Evolutionary conservation across 495 filamentous ascomycete genomes (phyloP), one percentile per base, ranked within the genome.

Genomic region (Xylaria scruposa): DNA sequence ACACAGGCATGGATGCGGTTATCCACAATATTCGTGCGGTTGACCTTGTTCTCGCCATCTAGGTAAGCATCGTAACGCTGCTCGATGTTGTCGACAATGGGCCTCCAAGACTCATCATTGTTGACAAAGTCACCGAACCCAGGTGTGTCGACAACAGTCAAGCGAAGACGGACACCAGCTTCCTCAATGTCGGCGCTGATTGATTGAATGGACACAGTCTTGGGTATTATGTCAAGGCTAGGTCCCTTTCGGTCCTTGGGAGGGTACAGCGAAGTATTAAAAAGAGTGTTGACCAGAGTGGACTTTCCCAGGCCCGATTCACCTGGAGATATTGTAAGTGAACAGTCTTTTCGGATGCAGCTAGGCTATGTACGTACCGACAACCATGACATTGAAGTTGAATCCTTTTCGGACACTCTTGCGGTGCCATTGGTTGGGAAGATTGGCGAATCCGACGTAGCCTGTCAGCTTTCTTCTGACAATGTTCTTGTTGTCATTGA

Each of bases 331-430:
- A 51, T 51, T 44, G 73, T 71, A 72, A 78, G 75, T 29, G 60
- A 40, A 67, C 69, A 44, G 21, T 21, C 49, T 0, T 17, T 42
- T 13, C 24, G 49, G 29, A 73, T 31, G 12, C 10, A 3, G 15
- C 8, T 33, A 54, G 10, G 58, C 44, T 12, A 36, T 68, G 67
- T 53, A 88, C 87, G 72, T 87, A 99, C 96, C 96, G 83, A 99
- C 96, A 83, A 99, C 96, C 96, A 99, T 99, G 71, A 98, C 96
- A 80, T 99, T 99, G 88, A 99, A 99, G 89, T 98, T 99, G 90
- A 99, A 99, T 71, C 96, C 96, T 83, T 99, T 99, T 79, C 96
- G 92, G 77, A 99, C 97, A 89, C 95, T 97, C 91, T 99, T 99
- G 83, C 96, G 94, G 87, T 99, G 96, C 97, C 97, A 99, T 84